A percentile compares a stretch with the other conserved stretches of the same genome.
phyloP scores from a whole-genome alignment of 148 eudicot genomes.

The Bassia scoparia region DNA sequence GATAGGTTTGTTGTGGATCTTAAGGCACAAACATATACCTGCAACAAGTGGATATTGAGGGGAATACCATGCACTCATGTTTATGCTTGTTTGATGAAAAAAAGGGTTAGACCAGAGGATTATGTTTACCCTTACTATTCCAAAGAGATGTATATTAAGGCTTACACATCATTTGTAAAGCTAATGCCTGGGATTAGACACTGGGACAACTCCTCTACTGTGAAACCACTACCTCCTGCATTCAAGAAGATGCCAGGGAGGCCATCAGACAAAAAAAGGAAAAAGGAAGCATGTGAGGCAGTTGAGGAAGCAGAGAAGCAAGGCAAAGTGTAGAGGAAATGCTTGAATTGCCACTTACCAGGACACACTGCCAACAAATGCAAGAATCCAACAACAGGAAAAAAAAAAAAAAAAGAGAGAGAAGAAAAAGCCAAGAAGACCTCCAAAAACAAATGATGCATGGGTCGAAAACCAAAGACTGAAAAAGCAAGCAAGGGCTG shows the following conservation, averaged over 20 bases:
- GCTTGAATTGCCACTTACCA: neutral
- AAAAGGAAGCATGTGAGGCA: neutral
- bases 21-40: neutral
- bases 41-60: neutral
- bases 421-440: too few relatives aligned
- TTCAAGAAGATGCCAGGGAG: neutral
- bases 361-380: neutral
- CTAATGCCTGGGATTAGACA: neutral
- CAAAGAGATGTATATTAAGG: neutral
- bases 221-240: neutral
- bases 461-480: neutral
- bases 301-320: neutral
- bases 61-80: neutral
- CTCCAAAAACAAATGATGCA: neutral
- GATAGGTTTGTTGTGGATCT: neutral
- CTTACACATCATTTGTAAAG: neutral
- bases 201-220: neutral
- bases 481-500: neutral
- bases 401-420: too few relatives aligned
- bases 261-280: neutral
- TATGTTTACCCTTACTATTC: neutral
- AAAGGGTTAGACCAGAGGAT: neutral
- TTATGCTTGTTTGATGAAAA: neutral
- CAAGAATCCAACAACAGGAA: neutral
- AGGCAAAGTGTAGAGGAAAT: too few relatives aligned